Conservation (phyloP, 345 rosid genomes). For the Acer negundo region DNA sequence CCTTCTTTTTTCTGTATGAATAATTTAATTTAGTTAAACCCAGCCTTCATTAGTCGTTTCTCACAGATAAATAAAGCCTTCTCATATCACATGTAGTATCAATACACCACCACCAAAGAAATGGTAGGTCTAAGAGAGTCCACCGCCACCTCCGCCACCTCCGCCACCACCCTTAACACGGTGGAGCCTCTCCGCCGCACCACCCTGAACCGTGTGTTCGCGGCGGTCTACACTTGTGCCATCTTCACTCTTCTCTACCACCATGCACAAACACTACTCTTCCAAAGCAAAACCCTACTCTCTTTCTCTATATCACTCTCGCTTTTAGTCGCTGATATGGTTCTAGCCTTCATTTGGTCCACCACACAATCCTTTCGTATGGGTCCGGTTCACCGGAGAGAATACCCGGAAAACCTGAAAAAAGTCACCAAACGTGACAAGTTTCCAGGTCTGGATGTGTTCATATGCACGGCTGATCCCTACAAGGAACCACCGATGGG, state of each 20-base stretch:
- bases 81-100: no score
- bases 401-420: conserved; percentile 48
- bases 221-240: conserved; percentile 48
- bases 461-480: conserved; percentile 91
- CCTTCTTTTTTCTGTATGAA: no score
- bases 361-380: conserved; percentile 40
- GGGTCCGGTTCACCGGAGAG: conserved; percentile 40
- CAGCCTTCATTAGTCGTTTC: no score
- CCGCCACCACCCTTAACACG: conserved; percentile 38
- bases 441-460: conserved; percentile 64
- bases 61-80: no score
- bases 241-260: conserved; percentile 48
- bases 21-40: no score
- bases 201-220: conserved; percentile 48
- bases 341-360: conserved; percentile 75
- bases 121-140: conserved; percentile 15
- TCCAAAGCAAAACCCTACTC: conserved; percentile 20
- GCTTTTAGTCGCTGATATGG: conserved; percentile 50
- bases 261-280: conserved; percentile 42
- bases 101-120: no score
- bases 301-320: conserved; percentile 23
- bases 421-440: conserved; percentile 31
- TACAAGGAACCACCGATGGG: conserved; percentile 79
- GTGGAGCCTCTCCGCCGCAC: conserved; percentile 39
- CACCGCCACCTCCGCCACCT: neutral